Conservation (phyloP, 805 yeast genomes). For the Wickerhamiella slavikovae region DNA sequence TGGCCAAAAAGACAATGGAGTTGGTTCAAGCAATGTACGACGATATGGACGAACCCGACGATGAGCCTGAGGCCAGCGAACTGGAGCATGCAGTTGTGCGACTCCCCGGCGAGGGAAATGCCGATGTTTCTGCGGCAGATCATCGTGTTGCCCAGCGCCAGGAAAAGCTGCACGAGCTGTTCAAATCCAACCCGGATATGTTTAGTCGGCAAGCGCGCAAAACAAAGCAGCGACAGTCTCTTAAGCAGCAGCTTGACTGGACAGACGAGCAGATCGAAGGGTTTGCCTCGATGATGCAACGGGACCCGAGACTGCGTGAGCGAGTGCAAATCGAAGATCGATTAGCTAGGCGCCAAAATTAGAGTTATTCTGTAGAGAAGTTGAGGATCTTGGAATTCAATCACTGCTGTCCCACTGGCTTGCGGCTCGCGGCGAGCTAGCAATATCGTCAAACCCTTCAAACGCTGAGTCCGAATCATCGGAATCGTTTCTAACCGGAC, state of each 20-base stretch:
- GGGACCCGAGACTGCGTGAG: constrained; percentile 40
- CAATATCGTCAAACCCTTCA: background rate
- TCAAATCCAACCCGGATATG: constrained; percentile 6
- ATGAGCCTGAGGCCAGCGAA: too few relatives aligned
- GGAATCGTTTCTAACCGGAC: too few relatives aligned
- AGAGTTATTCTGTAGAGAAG: too few relatives aligned
- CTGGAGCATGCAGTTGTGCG: too few relatives aligned
- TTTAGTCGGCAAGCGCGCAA: constrained; percentile 33
- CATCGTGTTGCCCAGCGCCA: background rate
- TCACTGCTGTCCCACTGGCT: too few relatives aligned
- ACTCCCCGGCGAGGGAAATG: too few relatives aligned
- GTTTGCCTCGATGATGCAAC: constrained; percentile 62
- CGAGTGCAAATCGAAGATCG: too few relatives aligned
- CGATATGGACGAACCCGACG: constrained; percentile 72
- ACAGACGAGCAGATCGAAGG: constrained; percentile 85
- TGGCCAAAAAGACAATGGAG: constrained; percentile 14
- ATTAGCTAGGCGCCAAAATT: too few relatives aligned
- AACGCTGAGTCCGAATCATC: too few relatives aligned
- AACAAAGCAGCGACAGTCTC: constrained; percentile 26
- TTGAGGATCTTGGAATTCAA: too few relatives aligned
- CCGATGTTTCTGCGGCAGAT: background rate
- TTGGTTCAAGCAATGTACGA: constrained; percentile 13
- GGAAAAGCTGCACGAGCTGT: background rate
- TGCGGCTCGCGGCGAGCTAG: too few relatives aligned
- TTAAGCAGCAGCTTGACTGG: constrained; percentile 42